Conservation (phyloP, 1,284 basidiomycete genomes). For the Melampsora larici-populina region DNA sequence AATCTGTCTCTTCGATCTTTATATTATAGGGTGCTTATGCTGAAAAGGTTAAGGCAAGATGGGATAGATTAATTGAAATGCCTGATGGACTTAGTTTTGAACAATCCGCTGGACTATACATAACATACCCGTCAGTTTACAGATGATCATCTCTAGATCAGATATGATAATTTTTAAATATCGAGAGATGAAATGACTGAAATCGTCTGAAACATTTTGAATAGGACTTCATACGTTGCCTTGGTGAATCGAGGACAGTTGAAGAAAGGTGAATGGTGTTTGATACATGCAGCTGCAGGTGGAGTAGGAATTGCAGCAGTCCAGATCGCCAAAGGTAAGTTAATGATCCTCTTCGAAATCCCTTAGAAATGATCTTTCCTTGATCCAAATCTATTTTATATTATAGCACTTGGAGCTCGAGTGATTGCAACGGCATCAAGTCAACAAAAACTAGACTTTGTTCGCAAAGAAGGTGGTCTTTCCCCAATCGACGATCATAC, state of each 20-base stretch:
- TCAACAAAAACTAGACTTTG: slow-evolving; percentile 55
- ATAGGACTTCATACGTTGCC: slow-evolving; percentile 73
- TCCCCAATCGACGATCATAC: slow-evolving; percentile 56
- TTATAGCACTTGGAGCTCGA: slow-evolving; percentile 50
- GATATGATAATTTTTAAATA: neutral
- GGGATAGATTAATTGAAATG: slow-evolving; percentile 61
- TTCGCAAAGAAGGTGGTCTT: slow-evolving; percentile 54
- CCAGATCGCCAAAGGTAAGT: slow-evolving; percentile 71
- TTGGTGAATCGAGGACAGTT: slow-evolving; percentile 73
- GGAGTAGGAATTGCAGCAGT: slow-evolving; percentile 89
- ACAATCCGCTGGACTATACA: slow-evolving; percentile 60
- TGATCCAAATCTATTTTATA: neutral
- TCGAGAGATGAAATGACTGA: neutral
- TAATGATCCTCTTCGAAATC: neutral
- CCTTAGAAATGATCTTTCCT: neutral
- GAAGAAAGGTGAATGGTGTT: slow-evolving; percentile 67
- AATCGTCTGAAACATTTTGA: neutral
- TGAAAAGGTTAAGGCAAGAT: slow-evolving; percentile 59
- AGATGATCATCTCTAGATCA: neutral
- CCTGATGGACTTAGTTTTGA: slow-evolving; percentile 66
- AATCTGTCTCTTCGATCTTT: too few species aligned
- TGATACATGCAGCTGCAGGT: slow-evolving; percentile 63
- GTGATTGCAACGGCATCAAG: slow-evolving; percentile 57
- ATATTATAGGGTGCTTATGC: slow-evolving; percentile 14
- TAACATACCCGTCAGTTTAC: slow-evolving; percentile 45